Conservation (phyloP, 495 filamentous ascomycete species). For the Penicillium pancosmium region DNA sequence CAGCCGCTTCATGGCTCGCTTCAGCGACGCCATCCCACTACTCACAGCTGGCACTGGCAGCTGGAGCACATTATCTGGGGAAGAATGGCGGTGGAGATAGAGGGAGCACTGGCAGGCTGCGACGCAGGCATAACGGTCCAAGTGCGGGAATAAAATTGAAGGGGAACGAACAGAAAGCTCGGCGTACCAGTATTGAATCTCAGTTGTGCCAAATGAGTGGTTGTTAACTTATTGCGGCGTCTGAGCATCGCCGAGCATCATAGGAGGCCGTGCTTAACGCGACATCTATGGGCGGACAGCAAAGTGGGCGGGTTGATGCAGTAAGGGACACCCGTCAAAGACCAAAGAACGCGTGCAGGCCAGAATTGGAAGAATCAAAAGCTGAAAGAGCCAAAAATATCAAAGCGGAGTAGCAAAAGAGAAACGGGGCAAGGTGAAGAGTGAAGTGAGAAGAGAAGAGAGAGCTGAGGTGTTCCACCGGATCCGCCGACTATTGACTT, state of each 20-base stretch:
- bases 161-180: neutral
- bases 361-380: neutral
- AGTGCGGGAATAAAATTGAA: neutral
- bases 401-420: neutral
- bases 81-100: neutral
- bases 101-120: neutral
- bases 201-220: constrained; percentile 34
- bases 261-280: constrained; percentile 7
- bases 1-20: neutral
- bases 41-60: neutral
- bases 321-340: neutral
- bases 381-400: neutral
- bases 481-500: constrained; percentile 16
- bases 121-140: neutral
- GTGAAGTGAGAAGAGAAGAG: neutral
- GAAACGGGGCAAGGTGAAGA: neutral
- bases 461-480: constrained; percentile 5
- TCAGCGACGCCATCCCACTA: neutral
- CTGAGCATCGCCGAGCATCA: constrained; percentile 39
- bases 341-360: neutral
- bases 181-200: constrained; percentile 26
- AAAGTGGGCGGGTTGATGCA: neutral
- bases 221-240: constrained; percentile 25
- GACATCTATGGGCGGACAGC: constrained; percentile 12
- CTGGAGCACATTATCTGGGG: neutral